A percentile compares a stretch with the other conserved stretches of the same genome.
These are phyloP conservation scores for Aspergillaceae sp. DNA, from an alignment of 2,329 filamentous ascomycete species.

Conservation along the genomic window DNA sequence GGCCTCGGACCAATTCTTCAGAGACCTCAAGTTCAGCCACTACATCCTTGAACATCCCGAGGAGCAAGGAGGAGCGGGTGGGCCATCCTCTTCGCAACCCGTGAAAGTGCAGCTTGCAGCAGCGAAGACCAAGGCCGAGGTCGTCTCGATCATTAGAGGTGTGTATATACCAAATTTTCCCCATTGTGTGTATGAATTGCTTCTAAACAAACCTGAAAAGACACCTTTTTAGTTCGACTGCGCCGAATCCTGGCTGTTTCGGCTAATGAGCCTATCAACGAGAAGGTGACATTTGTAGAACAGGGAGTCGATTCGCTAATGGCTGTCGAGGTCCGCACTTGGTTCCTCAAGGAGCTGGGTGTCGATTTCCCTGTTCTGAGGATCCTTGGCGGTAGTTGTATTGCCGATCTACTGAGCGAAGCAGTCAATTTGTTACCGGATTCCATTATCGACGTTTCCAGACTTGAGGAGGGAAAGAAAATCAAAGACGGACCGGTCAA, in stretches of 20 bases:
- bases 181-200: not conserved
- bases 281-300: conserved; percentile 15
- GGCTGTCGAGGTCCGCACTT: conserved; percentile 37
- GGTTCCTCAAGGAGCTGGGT: conserved; percentile 40
- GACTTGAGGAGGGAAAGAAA: not conserved
- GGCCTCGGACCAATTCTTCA: not conserved
- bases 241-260: not conserved
- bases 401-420: conserved; percentile 1
- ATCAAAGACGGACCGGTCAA: not conserved
- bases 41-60: not conserved
- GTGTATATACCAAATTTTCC: not conserved
- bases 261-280: not conserved
- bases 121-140: not conserved
- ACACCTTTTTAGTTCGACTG: not conserved
- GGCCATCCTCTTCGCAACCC: not conserved
- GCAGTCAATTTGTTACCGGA: not conserved
- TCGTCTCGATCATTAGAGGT: conserved; percentile 11
- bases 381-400: conserved; percentile 31
- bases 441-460: not conserved
- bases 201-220: not conserved
- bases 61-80: not conserved
- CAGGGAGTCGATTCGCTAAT: conserved; percentile 33
- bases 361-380: conserved; percentile 42
- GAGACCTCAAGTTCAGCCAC: not conserved
- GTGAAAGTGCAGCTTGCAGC: not conserved